These are phyloP conservation scores for Vachellia pachyceras DNA, from an alignment of 306 rosid genomes.

Conservation along the genomic window DNA sequence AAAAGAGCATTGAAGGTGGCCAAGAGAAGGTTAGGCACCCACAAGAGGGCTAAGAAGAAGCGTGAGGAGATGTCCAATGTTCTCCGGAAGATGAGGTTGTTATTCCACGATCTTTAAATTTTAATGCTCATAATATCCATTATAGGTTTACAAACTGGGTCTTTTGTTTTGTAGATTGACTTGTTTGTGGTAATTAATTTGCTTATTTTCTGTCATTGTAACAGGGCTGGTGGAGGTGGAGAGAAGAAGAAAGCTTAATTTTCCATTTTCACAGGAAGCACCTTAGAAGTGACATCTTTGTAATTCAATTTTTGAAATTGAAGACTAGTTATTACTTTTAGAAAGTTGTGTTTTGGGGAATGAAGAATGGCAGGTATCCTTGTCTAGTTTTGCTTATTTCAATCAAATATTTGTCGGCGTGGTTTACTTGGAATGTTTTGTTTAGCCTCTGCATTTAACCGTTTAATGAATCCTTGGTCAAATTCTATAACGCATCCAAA, in stretches of 20 bases:
- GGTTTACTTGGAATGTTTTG: no score
- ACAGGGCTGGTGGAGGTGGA: conserved; percentile 85
- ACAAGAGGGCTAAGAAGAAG: conserved; percentile 95
- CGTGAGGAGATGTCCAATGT: conserved; percentile 89
- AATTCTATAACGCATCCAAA: neutral
- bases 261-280: no score
- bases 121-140: no score
- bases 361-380: conserved; percentile 24
- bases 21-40: conserved; percentile 83
- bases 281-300: neutral
- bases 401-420: no score
- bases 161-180: no score
- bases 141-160: no score
- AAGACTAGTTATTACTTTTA: conserved; percentile 12
- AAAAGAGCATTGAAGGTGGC: conserved; percentile 89
- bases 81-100: no score
- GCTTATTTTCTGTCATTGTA: neutral
- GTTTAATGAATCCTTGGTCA: neutral
- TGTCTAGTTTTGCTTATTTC: conserved; percentile 4
- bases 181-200: neutral
- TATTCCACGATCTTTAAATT: no score
- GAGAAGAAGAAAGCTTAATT: conserved; percentile 82
- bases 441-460: neutral
- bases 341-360: conserved; percentile 13
- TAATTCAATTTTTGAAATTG: no score